Conservation (phyloP, 2,329 filamentous ascomycete genomes). For the Cercospora janseana region DNA sequence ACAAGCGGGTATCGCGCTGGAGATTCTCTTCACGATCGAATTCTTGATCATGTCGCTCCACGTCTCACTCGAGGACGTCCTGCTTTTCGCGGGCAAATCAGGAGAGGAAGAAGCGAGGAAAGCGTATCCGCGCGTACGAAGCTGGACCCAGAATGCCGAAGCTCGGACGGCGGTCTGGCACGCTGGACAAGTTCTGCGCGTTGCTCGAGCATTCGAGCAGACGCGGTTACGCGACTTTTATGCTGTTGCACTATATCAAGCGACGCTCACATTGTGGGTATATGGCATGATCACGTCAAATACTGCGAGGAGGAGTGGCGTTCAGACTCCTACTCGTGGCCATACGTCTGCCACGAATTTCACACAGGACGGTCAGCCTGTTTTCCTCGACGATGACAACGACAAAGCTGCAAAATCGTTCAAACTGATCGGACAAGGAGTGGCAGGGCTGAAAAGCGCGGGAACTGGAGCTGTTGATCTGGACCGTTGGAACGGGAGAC, state of each 20-base stretch:
- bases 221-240: slow-evolving; percentile 56
- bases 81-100: slow-evolving; percentile 63
- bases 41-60: slow-evolving; percentile 62
- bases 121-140: slow-evolving; percentile 54
- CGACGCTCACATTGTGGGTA: slow-evolving; percentile 64
- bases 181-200: slow-evolving; percentile 62
- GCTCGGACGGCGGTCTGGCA: slow-evolving; percentile 62
- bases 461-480: not conserved
- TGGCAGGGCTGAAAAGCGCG: slow-evolving; percentile 40
- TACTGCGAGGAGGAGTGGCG: slow-evolving; percentile 41
- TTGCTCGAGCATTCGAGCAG: slow-evolving; percentile 43
- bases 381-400: slow-evolving; percentile 58
- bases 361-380: not conserved
- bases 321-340: slow-evolving; percentile 15
- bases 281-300: slow-evolving; percentile 52
- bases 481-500: slow-evolving; percentile 2
- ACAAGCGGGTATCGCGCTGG: slow-evolving; percentile 29
- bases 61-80: slow-evolving; percentile 60
- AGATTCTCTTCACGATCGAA: slow-evolving; percentile 41
- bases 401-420: slow-evolving; percentile 56
- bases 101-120: slow-evolving; percentile 62
- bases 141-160: slow-evolving; percentile 55
- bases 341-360: not conserved
- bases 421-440: slow-evolving; percentile 55
- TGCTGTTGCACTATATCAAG: slow-evolving; percentile 66